Conservation (phyloP, 805 yeast genomes). For the Nakazawaea pomicola region DNA sequence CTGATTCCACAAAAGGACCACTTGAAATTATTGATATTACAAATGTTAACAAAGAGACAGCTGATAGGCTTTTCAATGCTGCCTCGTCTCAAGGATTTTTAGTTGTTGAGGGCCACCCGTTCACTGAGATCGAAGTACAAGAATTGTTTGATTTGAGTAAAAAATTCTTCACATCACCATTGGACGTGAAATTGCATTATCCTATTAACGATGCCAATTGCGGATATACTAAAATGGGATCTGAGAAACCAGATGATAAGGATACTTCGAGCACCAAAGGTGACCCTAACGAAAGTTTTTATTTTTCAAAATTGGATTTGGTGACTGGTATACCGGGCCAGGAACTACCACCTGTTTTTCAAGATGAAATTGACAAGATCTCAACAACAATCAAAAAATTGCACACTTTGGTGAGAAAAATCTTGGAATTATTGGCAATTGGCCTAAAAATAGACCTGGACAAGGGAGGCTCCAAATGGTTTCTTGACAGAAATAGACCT, state of each 20-base stretch:
- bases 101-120: constrained; percentile 46
- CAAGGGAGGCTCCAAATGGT: constrained; percentile 49
- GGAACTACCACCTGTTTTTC: constrained; percentile 47
- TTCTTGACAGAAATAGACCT: constrained; percentile 48
- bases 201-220: constrained; percentile 51
- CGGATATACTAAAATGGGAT: constrained; percentile 48
- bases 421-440: constrained; percentile 49
- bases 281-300: constrained; percentile 66
- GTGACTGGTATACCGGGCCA: constrained; percentile 38
- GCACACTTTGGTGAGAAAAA: constrained; percentile 38
- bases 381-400: constrained; percentile 31
- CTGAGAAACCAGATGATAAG: constrained; percentile 36
- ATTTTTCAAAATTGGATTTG: constrained; percentile 49
- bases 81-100: constrained; percentile 46
- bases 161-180: constrained; percentile 41
- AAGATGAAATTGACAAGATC: constrained; percentile 33
- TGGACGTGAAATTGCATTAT: constrained; percentile 42
- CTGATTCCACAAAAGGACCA: neutral
- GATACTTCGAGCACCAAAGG: constrained; percentile 31
- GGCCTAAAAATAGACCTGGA: constrained; percentile 53
- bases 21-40: constrained; percentile 44
- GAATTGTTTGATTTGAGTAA: constrained; percentile 28
- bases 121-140: constrained; percentile 36
- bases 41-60: constrained; percentile 33
- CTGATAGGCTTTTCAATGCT: constrained; percentile 43